phyloP scores from a whole-genome alignment of 2,329 filamentous ascomycete genomes.

The Xylariaceae sp. region DNA sequence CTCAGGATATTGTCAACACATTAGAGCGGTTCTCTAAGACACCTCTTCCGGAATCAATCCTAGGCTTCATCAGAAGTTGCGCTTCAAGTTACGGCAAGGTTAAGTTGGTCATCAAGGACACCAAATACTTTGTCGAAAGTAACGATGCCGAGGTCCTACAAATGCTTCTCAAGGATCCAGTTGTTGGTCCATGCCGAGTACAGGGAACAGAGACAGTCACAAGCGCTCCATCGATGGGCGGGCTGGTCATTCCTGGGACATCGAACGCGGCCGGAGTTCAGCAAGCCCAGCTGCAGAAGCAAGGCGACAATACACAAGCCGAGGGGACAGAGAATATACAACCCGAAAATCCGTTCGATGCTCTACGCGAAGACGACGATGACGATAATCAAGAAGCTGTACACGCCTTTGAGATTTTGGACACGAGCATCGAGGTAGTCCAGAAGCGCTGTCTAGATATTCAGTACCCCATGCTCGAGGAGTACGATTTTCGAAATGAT shows the following conservation, averaged over 20 bases:
- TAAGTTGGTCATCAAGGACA: slow-evolving; percentile 90
- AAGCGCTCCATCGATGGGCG: slow-evolving; percentile 80
- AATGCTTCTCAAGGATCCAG: slow-evolving; percentile 75
- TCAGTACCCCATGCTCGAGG: slow-evolving; percentile 83
- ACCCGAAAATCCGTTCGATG: slow-evolving; percentile 66
- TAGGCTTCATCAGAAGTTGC: slow-evolving; percentile 71
- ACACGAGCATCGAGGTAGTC: slow-evolving; percentile 77
- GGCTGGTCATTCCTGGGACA: slow-evolving; percentile 88
- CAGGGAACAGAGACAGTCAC: slow-evolving; percentile 70
- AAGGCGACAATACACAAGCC: slow-evolving; percentile 35
- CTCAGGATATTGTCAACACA: slow-evolving; percentile 83
- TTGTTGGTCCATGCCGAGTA: slow-evolving; percentile 75
- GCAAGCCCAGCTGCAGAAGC: slow-evolving; percentile 54
- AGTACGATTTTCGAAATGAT: slow-evolving; percentile 96
- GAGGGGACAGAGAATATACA: slow-evolving; percentile 48
- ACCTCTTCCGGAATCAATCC: slow-evolving; percentile 74
- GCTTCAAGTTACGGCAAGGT: slow-evolving; percentile 94
- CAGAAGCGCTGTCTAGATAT: slow-evolving; percentile 87
- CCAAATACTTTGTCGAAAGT: slow-evolving; percentile 90
- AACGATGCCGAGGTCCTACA: slow-evolving; percentile 83
- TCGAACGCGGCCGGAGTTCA: slow-evolving; percentile 86
- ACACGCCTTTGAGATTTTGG: slow-evolving; percentile 87
- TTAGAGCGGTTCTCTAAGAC: slow-evolving; percentile 88
- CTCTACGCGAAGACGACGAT: slow-evolving; percentile 74
- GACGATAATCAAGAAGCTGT: slow-evolving; percentile 84